Conservation (phyloP, 129 eudicot species). For the Saposhnikovia divaricata region DNA sequence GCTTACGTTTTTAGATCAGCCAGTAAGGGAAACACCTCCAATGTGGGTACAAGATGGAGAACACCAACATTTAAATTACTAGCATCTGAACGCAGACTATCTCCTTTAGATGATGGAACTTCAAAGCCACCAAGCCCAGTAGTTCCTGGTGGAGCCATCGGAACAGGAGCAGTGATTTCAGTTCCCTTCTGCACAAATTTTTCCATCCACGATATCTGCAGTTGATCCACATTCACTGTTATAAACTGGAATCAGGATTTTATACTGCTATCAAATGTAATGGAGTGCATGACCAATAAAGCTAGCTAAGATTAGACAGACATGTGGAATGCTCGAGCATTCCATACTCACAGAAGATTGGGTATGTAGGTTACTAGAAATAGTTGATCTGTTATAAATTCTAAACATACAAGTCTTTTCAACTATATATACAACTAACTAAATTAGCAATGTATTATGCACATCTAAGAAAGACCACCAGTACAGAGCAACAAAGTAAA, state of each 20-base stretch:
- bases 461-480: background rate
- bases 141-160: conserved; percentile 78
- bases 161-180: conserved; percentile 96
- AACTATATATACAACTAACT: background rate
- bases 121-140: conserved; percentile 99
- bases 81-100: conserved; percentile 69
- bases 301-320: background rate
- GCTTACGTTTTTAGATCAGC: conserved; percentile 81
- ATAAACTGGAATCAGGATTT: background rate
- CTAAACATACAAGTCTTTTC: background rate
- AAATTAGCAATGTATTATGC: background rate
- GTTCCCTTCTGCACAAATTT: conserved; percentile 87
- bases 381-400: background rate
- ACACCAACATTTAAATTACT: conserved; percentile 91
- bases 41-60: conserved; percentile 83
- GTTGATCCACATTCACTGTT: background rate
- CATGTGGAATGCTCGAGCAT: background rate
- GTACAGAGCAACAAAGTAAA: background rate
- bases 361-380: background rate
- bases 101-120: conserved; percentile 88
- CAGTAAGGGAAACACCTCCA: conserved; percentile 88
- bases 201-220: conserved; percentile 99
- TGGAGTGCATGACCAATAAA: background rate
- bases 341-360: background rate
- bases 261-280: background rate